phyloP scores from a whole-genome alignment of 2,329 filamentous ascomycete genomes.

The Colletotrichum siamense region DNA sequence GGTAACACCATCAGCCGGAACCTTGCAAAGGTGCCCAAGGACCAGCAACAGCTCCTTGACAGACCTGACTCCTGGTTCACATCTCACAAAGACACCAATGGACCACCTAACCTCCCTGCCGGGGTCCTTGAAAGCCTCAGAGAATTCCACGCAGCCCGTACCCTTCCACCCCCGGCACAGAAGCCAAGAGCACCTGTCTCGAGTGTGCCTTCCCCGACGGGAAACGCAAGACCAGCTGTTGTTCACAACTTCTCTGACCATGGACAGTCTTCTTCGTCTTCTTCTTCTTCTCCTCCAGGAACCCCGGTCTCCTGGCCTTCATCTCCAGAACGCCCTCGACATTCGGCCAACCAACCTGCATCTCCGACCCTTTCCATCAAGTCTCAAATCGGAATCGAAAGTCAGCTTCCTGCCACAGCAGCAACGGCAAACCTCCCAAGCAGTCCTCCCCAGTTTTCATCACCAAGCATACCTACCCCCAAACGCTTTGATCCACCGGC shows the following conservation, averaged over 20 bases:
- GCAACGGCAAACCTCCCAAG: neutral
- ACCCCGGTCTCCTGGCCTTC: slow-evolving; percentile 25
- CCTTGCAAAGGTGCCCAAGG: slow-evolving; percentile 37
- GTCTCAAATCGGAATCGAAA: slow-evolving; percentile 4
- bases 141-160: slow-evolving; percentile 19
- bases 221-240: neutral
- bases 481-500: neutral
- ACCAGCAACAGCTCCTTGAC: slow-evolving; percentile 44
- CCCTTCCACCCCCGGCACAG: slow-evolving; percentile 17
- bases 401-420: neutral
- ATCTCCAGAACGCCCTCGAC: slow-evolving; percentile 20
- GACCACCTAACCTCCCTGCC: slow-evolving; percentile 37
- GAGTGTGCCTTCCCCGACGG: neutral
- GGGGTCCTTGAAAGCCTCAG: slow-evolving; percentile 38
- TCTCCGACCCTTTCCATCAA: slow-evolving; percentile 10
- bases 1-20: slow-evolving; percentile 26
- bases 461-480: neutral
- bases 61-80: slow-evolving; percentile 40
- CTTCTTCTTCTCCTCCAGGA: neutral
- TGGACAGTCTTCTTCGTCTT: neutral
- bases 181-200: neutral
- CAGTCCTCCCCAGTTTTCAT: slow-evolving; percentile 6
- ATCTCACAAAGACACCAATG: slow-evolving; percentile 27
- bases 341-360: neutral
- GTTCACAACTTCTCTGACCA: neutral